Percentiles rank a stretch among this genome's conserved stretches.
Evolutionary conservation across 2,329 filamentous ascomycete species (phyloP).

Genomic region (Pseudohalonectria lignicola): DNA sequence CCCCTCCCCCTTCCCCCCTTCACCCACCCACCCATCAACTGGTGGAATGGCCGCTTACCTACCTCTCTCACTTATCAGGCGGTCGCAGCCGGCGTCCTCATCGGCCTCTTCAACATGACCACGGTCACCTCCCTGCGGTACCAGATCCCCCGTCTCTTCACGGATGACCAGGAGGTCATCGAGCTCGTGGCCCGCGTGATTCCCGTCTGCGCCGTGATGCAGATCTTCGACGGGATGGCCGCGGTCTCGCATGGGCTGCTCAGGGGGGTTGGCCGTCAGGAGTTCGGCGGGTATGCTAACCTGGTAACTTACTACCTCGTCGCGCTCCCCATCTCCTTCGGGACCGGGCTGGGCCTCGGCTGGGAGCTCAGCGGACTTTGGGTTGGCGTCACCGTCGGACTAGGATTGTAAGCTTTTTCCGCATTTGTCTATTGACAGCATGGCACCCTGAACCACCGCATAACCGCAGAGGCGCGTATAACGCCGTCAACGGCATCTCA

Average conservation of each 20-base stretch:
- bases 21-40: too few relatives aligned
- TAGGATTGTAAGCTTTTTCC: constrained; percentile 46
- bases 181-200: constrained; percentile 57
- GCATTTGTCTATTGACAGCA: too few relatives aligned
- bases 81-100: constrained; percentile 51
- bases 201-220: constrained; percentile 77
- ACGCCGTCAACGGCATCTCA: not conserved
- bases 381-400: constrained; percentile 64
- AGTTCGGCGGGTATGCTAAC: constrained; percentile 83
- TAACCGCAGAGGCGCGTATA: not conserved
- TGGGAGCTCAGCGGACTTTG: constrained; percentile 78
- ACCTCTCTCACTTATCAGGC: constrained; percentile 21
- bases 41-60: too few relatives aligned
- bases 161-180: constrained; percentile 60
- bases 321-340: constrained; percentile 75
- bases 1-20: too few relatives aligned
- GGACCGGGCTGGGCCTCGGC: constrained; percentile 61
- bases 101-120: constrained; percentile 72
- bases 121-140: constrained; percentile 58
- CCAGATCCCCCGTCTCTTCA: constrained; percentile 69
- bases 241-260: constrained; percentile 76
- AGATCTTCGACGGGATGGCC: constrained; percentile 76
- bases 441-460: not conserved
- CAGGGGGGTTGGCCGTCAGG: constrained; percentile 77
- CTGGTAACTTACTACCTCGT: constrained; percentile 78